Conservation (phyloP, 2,329 filamentous ascomycete species). For the Ascochyta lentis region DNA sequence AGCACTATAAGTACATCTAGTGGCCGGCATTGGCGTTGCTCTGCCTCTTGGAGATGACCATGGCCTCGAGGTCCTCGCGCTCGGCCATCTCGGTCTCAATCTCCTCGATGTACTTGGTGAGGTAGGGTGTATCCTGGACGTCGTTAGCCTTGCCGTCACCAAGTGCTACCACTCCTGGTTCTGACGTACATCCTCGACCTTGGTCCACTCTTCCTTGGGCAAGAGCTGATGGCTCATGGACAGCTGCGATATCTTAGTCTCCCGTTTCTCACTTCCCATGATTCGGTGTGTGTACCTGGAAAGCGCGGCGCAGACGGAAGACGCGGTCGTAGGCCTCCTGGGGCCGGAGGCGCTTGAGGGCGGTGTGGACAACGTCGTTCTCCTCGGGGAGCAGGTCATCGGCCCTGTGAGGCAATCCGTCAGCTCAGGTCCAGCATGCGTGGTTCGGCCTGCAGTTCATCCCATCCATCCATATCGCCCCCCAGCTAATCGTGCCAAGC, state of each 20-base stretch:
- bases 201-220: constrained; percentile 70
- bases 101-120: constrained; percentile 71
- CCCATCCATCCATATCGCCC: not conserved
- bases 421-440: constrained; percentile 27
- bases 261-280: not conserved
- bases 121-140: constrained; percentile 68
- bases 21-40: constrained; percentile 36
- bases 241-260: constrained; percentile 56
- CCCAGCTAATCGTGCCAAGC: not conserved
- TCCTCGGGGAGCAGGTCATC: constrained; percentile 97
- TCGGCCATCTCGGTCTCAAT: constrained; percentile 72
- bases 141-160: constrained; percentile 19
- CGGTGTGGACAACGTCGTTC: constrained; percentile 82
- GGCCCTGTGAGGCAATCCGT: constrained; percentile 65
- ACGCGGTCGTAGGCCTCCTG: constrained; percentile 96
- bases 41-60: constrained; percentile 61
- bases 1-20: constrained; percentile 34
- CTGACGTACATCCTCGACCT: constrained; percentile 66
- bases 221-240: constrained; percentile 71
- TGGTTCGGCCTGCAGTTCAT: not conserved
- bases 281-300: constrained; percentile 68
- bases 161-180: not conserved
- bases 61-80: constrained; percentile 71
- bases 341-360: constrained; percentile 86
- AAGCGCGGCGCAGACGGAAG: constrained; percentile 93